Evolutionary conservation across 164 flowering plant species (phyloP).

Genomic region (Warburgia ugandensis): DNA sequence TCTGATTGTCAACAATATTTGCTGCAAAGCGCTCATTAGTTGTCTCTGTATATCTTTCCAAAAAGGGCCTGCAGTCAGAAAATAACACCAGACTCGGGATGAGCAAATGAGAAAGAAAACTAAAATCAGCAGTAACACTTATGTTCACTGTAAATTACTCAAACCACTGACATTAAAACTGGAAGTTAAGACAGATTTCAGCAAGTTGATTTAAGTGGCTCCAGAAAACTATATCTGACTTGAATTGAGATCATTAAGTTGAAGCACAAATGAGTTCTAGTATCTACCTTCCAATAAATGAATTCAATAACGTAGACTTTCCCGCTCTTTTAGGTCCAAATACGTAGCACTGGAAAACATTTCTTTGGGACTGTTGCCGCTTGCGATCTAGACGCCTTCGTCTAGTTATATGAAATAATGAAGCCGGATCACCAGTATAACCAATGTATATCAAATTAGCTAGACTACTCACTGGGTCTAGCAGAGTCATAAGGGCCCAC

Average conservation of each 20-base stretch:
- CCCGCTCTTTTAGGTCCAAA: conserved; percentile 91
- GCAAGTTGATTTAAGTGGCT: too few relatives aligned
- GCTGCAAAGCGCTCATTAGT: conserved; percentile 62
- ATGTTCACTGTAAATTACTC: too few relatives aligned
- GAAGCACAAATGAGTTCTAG: too few relatives aligned
- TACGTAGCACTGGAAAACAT: conserved; percentile 89
- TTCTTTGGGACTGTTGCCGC: conserved; percentile 77
- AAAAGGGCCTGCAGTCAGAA: conserved; percentile 53
- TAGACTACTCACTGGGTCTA: conserved; percentile 62
- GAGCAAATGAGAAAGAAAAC: too few relatives aligned
- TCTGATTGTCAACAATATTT: conserved; percentile 58
- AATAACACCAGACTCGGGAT: too few relatives aligned
- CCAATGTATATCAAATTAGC: conserved; percentile 82
- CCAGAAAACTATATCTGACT: too few relatives aligned
- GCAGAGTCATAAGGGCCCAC: conserved; percentile 97
- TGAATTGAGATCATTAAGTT: too few relatives aligned
- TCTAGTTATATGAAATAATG: conserved; percentile 69
- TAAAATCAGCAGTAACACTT: background rate
- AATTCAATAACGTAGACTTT: conserved; percentile 69
- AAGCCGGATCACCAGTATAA: conserved; percentile 62
- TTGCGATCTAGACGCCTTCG: conserved; percentile 69
- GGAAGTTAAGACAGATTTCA: too few relatives aligned
- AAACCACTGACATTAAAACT: too few relatives aligned
- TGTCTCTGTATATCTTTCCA: conserved; percentile 42
- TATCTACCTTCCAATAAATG: conserved; percentile 90